Conservation (phyloP, 1,139 yeast species). For the Keqinozyma sinolaborantium region DNA sequence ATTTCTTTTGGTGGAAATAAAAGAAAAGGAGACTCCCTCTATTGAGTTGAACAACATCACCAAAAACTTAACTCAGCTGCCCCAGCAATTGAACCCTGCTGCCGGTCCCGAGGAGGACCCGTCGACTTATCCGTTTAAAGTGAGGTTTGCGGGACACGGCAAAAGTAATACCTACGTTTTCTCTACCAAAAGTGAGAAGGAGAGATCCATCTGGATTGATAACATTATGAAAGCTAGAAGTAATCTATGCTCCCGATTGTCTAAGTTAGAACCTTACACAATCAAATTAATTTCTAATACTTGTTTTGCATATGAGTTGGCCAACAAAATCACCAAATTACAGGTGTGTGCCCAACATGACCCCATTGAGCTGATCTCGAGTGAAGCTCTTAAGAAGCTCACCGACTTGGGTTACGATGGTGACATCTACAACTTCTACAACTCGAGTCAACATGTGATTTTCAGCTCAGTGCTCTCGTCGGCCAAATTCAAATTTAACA, state of each 20-base stretch:
- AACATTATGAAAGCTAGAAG: conserved; percentile 54
- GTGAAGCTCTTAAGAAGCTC: conserved; percentile 19
- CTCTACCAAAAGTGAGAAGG: conserved; percentile 50
- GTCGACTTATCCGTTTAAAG: conserved; percentile 32
- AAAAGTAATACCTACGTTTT: conserved; percentile 50
- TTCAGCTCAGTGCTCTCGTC: conserved; percentile 26
- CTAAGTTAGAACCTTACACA: conserved; percentile 52
- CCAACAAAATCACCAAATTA: conserved; percentile 50
- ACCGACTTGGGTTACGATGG: conserved; percentile 20
- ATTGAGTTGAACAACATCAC: conserved; percentile 19
- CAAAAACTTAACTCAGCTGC: conserved; percentile 14
- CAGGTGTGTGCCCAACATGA: conserved; percentile 65
- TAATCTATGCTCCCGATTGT: conserved; percentile 42
- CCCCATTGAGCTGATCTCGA: conserved; percentile 50
- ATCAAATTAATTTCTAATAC: conserved; percentile 54
- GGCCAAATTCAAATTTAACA: conserved; percentile 23
- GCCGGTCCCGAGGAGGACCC: conserved; percentile 32
- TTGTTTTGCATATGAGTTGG: conserved; percentile 62
- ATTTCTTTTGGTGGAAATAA: conserved; percentile 51
- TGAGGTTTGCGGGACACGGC: conserved; percentile 45
- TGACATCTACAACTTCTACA: conserved; percentile 23
- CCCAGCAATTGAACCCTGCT: conserved; percentile 13
- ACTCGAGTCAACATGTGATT: conserved; percentile 22
- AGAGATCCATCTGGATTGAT: conserved; percentile 59
- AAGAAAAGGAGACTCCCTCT: conserved; percentile 22